Evolutionary conservation across 371 early-diverging fungal genomes (phyloP).

Genomic region (Vairimorpha necatrix): DNA sequence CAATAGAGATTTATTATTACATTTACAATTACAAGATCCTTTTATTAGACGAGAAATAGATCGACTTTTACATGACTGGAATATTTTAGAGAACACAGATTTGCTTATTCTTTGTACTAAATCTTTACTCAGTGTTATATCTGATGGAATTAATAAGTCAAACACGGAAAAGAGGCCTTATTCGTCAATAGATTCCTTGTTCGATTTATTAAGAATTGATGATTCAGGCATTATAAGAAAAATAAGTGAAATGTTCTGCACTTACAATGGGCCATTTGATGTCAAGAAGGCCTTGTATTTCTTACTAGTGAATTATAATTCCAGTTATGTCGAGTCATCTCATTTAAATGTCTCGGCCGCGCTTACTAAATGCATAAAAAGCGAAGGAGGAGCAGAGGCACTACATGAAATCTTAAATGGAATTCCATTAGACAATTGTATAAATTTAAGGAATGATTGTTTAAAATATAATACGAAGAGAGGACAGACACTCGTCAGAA

Average conservation of each 20-base stretch:
- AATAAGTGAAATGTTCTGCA: constrained; percentile 36
- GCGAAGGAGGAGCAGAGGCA: constrained; percentile 40
- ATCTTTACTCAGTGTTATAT: constrained; percentile 31
- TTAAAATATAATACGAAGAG: constrained; percentile 34
- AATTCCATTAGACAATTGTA: constrained; percentile 31
- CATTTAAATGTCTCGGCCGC: constrained; percentile 34
- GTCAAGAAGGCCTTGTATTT: constrained; percentile 42
- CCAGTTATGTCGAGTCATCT: constrained; percentile 23
- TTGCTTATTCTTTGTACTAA: constrained; percentile 35
- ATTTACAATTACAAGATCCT: constrained; percentile 16
- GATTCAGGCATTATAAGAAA: constrained; percentile 41
- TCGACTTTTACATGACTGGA: constrained; percentile 48
- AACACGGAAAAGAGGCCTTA: neutral
- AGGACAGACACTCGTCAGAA: constrained; percentile 37
- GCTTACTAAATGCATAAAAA: constrained; percentile 42
- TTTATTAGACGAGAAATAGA: constrained; percentile 44
- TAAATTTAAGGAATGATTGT: constrained; percentile 20
- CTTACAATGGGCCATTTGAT: constrained; percentile 21
- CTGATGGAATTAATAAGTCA: neutral
- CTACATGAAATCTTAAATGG: constrained; percentile 29
- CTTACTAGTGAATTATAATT: constrained; percentile 44
- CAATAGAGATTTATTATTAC: constrained; percentile 46
- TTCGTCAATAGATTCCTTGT: constrained; percentile 14
- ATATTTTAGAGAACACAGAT: constrained; percentile 17
- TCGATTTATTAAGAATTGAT: constrained; percentile 51